phyloP scores from a whole-genome alignment of 306 rosid genomes.

The Betula pendula region DNA sequence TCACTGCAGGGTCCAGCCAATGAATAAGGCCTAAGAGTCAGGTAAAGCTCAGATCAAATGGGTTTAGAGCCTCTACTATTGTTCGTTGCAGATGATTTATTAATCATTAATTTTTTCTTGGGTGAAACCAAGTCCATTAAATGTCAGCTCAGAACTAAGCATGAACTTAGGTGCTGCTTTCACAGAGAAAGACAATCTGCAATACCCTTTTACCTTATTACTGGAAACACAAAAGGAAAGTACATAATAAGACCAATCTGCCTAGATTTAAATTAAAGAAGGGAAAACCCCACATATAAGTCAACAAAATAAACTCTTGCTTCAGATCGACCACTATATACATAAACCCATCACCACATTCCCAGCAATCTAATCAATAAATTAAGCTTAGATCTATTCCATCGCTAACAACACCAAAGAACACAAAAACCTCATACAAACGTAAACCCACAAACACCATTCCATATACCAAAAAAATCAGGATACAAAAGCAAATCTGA shows the following conservation, averaged over 20 bases:
- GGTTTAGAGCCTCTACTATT: not conserved
- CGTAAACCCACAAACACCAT: not conserved
- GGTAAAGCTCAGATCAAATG: not conserved
- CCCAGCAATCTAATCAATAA: conserved; percentile 4
- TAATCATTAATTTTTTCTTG: not conserved
- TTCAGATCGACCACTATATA: not conserved
- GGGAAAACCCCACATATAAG: conserved; percentile 1
- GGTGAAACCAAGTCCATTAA: not conserved
- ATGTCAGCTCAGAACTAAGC: not conserved
- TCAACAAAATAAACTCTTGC: conserved; percentile 8
- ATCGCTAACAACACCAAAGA: conserved; percentile 17
- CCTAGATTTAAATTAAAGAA: not conserved
- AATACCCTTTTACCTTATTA: not conserved
- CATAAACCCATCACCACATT: conserved; percentile 24
- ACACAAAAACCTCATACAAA: conserved; percentile 8
- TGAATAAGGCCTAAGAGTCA: not conserved
- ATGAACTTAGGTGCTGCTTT: not conserved
- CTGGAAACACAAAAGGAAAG: not conserved
- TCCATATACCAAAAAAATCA: no score
- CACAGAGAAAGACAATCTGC: not conserved
- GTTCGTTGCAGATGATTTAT: not conserved
- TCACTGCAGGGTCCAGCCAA: not conserved
- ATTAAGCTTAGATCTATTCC: conserved; percentile 40
- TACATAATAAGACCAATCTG: not conserved
- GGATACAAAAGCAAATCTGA: conserved; percentile 19